Base-by-base conservation (phyloP, 179 eudicot genomes). In the Silene vulgaris region DNA sequence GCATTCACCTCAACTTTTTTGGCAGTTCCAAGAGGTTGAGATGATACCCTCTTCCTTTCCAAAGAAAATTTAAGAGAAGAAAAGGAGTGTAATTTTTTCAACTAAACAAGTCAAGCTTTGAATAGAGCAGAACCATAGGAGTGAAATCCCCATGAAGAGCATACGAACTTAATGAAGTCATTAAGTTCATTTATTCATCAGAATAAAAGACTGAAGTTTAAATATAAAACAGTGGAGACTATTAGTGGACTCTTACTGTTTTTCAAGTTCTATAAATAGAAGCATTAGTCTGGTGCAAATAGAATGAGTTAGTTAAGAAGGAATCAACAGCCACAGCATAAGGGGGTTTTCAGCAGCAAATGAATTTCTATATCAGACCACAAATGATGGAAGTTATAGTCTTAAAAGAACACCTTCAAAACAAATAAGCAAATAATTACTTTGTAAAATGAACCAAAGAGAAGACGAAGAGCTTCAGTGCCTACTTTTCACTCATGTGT, bases 401-500 rank as follows among this genome's bases (percentile, higher is more conserved):
- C 57, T 50, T 14, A 29, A 30, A 65, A 52, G 43, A 62, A 16
- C 54, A 35, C n/a, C 20, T 66, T 16, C 4, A 17, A 17, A 21
- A 35, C 37, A 62, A 67, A 30, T 19, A 67, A 9, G 63, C 13
- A n/a, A 14, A 79, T 9, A 28, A 17, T 23, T 21, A 67, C 26
- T 12, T 12, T 50, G 57, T 50, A 50, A 50, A 9, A 52, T 57
- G 17, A 20, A 30, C 13, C 5, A 23, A 57, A 37, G 19, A 13
- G 45, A 67, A 74, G 64, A 72, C 6, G 40, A 79, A 66, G 54
- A 77, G 71, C 56, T 69, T 35, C 45, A 76, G 75, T 64, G 87
- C 96, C 80, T 89, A 91, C 98, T 6, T 80, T 61, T 84, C 81
- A 74, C 52, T 71, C 73, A 87, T 85, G 86, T 89, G 87, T 71